Base-by-base conservation (phyloP, 2,329 filamentous ascomycete genomes). In the Albifimbria verrucaria region DNA sequence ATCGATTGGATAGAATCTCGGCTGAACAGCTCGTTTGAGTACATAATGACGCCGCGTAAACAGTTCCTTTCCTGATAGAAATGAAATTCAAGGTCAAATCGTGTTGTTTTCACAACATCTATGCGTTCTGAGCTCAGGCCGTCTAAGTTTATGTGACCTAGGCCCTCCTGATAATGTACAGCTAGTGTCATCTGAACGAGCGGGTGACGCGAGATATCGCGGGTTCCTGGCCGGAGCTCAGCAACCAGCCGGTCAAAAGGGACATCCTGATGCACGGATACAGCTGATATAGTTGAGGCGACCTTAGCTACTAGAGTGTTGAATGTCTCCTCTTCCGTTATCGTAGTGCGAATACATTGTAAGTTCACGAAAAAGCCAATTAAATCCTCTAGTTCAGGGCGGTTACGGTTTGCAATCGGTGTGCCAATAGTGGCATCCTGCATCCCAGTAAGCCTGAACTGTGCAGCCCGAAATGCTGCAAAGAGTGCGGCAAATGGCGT, bases 331-430 rank as follows among this genome's bases (percentile, higher is more conserved):
- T 57, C 49, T 0, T 56, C 36, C 6, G 55, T 48, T 6, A 66
- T 12, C 2, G 21, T 45, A 36, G 63, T 52, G n/a, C 62, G 53
- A 21, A 66, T 57, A 17, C 62, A 63, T 28, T 66, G 65, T 0
- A 57, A 51, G 25, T 64, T 65, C 43, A 64, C 64, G 17, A 65
- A 65, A 53, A 62, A 62, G 1, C 61, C 64, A 7, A 65, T 57
- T 0, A 62, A 55, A 12, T 59, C 47, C 22, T 60, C 50, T 0
- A 61, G 3, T 9, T 63, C 62, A 12, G 41, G 46, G 1, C 54
- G 36, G 9, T 61, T 50, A 0, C 62, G 56, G 12, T 61, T 63
- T 1, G 61, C 57, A 2, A 57, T 61, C 0, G 55, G 52, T 2
- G 48, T 54, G 0, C 63, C 65, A 3, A 67, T 55, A 0, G 54